phyloP scores from a whole-genome alignment of 805 yeast species.

The Nakazawaea populi region DNA sequence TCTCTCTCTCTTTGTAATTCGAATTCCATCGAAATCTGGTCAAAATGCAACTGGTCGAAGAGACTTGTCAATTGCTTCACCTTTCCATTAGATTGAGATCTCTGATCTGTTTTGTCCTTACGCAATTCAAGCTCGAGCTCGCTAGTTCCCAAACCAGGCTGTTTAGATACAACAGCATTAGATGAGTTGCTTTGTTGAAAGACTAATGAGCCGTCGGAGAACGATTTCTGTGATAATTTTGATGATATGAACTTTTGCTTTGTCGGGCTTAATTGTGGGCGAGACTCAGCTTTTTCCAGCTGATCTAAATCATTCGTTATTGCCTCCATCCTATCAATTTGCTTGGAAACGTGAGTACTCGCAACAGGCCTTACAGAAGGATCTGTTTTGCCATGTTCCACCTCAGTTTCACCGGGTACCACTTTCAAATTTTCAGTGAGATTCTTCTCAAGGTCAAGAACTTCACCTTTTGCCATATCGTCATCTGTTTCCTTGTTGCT shows the following conservation, averaged over 20 bases:
- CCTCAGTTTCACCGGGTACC: slow-evolving; percentile 13
- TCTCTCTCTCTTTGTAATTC: slow-evolving; percentile 83
- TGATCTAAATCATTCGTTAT: neutral
- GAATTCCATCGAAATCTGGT: slow-evolving; percentile 77
- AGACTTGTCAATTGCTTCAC: slow-evolving; percentile 64
- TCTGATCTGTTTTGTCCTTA: neutral
- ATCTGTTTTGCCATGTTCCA: slow-evolving; percentile 10
- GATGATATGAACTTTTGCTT: neutral
- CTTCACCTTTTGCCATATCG: slow-evolving; percentile 10
- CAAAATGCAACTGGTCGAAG: slow-evolving; percentile 72
- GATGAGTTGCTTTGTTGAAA: neutral
- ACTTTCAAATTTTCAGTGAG: slow-evolving; percentile 14
- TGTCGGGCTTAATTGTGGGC: neutral
- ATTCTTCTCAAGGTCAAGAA: slow-evolving; percentile 10
- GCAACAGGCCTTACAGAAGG: neutral
- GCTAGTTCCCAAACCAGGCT: neutral
- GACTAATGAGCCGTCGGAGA: neutral
- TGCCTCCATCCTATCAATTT: slow-evolving; percentile 15
- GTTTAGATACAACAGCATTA: neutral
- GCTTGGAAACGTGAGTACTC: slow-evolving; percentile 12
- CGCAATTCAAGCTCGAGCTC: slow-evolving; percentile 4
- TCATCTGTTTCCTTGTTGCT: slow-evolving; percentile 8
- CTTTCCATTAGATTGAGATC: slow-evolving; percentile 24
- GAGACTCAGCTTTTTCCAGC: neutral
- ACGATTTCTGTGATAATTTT: neutral